Conservation (phyloP, 176 grass and related monocot genomes). For the Ananas comosus region DNA sequence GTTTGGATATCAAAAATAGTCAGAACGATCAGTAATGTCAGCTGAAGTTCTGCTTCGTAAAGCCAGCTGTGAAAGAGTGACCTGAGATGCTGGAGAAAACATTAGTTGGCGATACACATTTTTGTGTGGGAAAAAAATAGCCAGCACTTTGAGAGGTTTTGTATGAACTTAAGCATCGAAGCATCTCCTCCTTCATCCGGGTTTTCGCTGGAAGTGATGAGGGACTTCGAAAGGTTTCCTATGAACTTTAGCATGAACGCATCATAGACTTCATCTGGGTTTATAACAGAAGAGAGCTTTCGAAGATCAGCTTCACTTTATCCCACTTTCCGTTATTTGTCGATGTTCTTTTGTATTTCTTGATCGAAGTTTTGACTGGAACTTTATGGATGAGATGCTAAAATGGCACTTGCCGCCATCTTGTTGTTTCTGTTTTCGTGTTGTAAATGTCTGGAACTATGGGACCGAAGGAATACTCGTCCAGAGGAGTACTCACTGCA, state of each 20-base stretch:
- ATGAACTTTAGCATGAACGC: not conserved
- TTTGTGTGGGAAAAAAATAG: too few relatives aligned
- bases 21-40: constrained; percentile 21
- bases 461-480: too few relatives aligned
- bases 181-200: too few relatives aligned
- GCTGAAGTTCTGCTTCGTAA: not conserved
- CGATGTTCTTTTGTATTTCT: not conserved
- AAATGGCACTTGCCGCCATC: too few relatives aligned
- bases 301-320: not conserved
- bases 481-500: too few relatives aligned
- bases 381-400: not conserved
- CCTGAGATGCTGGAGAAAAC: not conserved
- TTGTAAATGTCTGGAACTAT: too few relatives aligned
- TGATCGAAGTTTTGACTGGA: not conserved
- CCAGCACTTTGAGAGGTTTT: too few relatives aligned
- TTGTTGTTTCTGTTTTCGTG: too few relatives aligned
- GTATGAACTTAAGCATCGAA: too few relatives aligned
- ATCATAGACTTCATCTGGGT: not conserved
- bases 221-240: too few relatives aligned
- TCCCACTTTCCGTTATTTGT: not conserved
- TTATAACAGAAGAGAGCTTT: not conserved
- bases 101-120: too few relatives aligned
- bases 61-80: not conserved
- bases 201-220: too few relatives aligned
- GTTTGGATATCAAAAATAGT: constrained; percentile 42